A percentile compares a stretch with the other conserved stretches of the same genome.
Evolutionary conservation across 2,329 filamentous ascomycete genomes (phyloP).

Genomic region (Aurifilum marmelostoma): DNA sequence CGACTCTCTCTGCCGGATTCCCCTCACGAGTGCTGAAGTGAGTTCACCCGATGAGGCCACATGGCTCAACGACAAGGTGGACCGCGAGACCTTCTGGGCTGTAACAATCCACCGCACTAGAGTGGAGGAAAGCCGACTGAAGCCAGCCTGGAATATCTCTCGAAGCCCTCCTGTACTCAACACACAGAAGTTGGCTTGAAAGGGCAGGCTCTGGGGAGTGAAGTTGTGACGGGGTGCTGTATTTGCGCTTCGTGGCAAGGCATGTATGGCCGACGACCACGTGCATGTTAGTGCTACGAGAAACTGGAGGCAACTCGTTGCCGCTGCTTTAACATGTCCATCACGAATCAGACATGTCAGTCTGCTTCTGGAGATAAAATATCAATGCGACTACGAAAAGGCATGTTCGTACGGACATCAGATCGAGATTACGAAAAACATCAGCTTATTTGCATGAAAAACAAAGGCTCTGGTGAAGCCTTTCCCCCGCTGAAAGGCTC

Average conservation of each 20-base stretch:
- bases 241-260: background rate
- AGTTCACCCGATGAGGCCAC: background rate
- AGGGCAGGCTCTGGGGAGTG: background rate
- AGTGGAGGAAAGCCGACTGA: background rate
- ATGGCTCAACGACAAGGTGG: background rate
- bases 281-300: background rate
- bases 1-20: too few species aligned
- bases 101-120: background rate
- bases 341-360: background rate
- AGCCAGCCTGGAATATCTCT: background rate
- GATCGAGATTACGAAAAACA: background rate
- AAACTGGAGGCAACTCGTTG: background rate
- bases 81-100: background rate
- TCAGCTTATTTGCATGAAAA: background rate
- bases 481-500: background rate
- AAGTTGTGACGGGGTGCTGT: background rate
- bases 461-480: background rate
- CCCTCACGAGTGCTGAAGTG: background rate
- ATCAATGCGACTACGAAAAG: background rate
- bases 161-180: background rate
- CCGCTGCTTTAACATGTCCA: background rate
- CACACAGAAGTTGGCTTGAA: background rate
- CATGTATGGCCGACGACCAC: background rate
- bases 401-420: background rate
- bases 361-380: background rate